A percentile compares a stretch with the other conserved stretches of the same genome.
phyloP scores from a whole-genome alignment of 768 basidiomycete species.

The Pleurotus cornucopiae region DNA sequence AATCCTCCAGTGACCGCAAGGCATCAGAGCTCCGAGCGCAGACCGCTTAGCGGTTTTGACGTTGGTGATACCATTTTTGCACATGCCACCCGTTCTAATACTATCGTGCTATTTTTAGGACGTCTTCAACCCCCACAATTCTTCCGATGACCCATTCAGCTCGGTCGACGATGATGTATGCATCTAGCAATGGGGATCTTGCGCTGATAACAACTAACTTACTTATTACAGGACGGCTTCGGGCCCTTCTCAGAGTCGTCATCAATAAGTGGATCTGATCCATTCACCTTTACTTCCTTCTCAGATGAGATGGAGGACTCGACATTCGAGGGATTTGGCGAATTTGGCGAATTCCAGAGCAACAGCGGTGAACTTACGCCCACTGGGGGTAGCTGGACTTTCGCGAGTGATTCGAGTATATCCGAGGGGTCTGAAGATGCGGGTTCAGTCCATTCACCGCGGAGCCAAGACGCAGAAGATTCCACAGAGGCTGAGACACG shows the following conservation, averaged over 20 bases:
- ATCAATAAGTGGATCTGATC: constrained; percentile 40
- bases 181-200: not conserved
- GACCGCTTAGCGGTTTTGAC: constrained; percentile 48
- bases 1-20: constrained; percentile 45
- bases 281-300: constrained; percentile 57
- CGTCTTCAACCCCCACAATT: constrained; percentile 39
- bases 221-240: constrained; percentile 51
- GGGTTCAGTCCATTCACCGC: constrained; percentile 10
- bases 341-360: constrained; percentile 77
- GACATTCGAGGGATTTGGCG: constrained; percentile 72
- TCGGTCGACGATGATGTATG: constrained; percentile 40
- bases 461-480: not conserved
- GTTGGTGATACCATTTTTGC: constrained; percentile 31
- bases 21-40: constrained; percentile 37
- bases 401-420: constrained; percentile 39
- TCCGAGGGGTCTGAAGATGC: constrained; percentile 23
- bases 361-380: constrained; percentile 48
- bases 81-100: not conserved
- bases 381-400: constrained; percentile 68
- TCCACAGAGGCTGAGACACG: not conserved
- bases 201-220: constrained; percentile 1
- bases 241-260: constrained; percentile 77
- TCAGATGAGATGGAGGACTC: constrained; percentile 63
- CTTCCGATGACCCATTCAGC: constrained; percentile 47
- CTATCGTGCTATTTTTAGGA: constrained; percentile 26